Conservation (phyloP, 2,329 filamentous ascomycete species). For the Cladosporium sp. region DNA sequence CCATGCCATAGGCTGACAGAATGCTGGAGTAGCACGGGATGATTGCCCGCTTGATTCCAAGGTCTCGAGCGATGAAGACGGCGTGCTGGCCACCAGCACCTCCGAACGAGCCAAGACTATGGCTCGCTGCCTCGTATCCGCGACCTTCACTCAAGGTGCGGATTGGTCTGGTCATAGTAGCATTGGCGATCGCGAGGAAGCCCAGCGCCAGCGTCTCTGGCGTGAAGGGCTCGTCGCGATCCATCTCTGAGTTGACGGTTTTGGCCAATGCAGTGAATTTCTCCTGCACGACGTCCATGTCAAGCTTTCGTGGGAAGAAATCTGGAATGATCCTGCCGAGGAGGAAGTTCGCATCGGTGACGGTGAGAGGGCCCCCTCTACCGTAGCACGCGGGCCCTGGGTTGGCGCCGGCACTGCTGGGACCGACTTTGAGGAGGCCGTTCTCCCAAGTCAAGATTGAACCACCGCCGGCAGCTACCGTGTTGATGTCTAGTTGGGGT, state of each 20-base stretch:
- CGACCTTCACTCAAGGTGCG: slow-evolving; percentile 83
- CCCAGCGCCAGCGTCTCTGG: slow-evolving; percentile 64
- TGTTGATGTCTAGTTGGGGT: slow-evolving; percentile 23
- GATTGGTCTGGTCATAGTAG: slow-evolving; percentile 82
- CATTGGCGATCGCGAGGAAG: slow-evolving; percentile 80
- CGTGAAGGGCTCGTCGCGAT: slow-evolving; percentile 57
- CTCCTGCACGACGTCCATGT: slow-evolving; percentile 16
- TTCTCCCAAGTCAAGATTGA: slow-evolving; percentile 18
- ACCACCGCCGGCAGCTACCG: slow-evolving; percentile 22
- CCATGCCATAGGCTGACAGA: slow-evolving; percentile 84
- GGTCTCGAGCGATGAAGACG: slow-evolving; percentile 73
- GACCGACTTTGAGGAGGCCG: slow-evolving; percentile 18
- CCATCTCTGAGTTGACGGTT: slow-evolving; percentile 49
- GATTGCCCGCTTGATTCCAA: slow-evolving; percentile 77
- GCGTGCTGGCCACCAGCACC: slow-evolving; percentile 85
- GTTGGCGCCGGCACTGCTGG: slow-evolving; percentile 24
- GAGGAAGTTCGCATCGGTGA: slow-evolving; percentile 34
- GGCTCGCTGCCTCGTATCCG: slow-evolving; percentile 79
- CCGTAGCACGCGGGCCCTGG: slow-evolving; percentile 33
- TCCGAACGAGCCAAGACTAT: slow-evolving; percentile 80
- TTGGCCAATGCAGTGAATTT: slow-evolving; percentile 19
- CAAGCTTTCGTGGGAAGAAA: slow-evolving; percentile 31
- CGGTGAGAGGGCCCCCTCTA: slow-evolving; percentile 33
- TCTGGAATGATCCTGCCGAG: slow-evolving; percentile 30
- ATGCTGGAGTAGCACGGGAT: slow-evolving; percentile 82